Conservation (phyloP, 192 early-diverging fungal species). For the Coemansia guatemalensis region DNA sequence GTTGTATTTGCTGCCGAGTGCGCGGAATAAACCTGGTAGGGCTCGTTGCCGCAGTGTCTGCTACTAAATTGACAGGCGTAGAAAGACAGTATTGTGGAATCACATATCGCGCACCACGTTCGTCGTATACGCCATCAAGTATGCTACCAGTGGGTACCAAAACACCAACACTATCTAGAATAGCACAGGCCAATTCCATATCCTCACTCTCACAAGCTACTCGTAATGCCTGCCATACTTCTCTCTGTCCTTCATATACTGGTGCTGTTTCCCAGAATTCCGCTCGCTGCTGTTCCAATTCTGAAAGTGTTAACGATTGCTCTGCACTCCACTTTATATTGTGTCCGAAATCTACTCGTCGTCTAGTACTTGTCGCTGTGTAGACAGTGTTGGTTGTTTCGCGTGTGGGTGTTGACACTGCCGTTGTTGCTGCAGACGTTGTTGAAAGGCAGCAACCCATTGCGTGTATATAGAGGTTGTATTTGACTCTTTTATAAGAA, state of each 20-base stretch:
- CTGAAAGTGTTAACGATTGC: constrained; percentile 3
- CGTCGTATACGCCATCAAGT: constrained; percentile 78
- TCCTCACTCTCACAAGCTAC: constrained; percentile 58
- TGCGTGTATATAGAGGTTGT: not conserved
- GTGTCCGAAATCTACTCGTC: constrained; percentile 29
- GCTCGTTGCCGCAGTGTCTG: not conserved
- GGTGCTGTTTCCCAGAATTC: constrained; percentile 78
- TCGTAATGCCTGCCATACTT: constrained; percentile 78
- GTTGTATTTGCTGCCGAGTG: not conserved
- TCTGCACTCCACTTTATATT: constrained; percentile 18
- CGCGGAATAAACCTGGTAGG: not conserved
- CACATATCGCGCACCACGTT: constrained; percentile 67
- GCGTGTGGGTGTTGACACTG: not conserved
- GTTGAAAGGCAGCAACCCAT: constrained; percentile 3
- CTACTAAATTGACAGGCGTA: constrained; percentile 57
- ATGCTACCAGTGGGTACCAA: constrained; percentile 69
- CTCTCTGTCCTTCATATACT: constrained; percentile 65
- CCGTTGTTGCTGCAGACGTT: constrained; percentile 1
- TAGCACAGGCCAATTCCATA: constrained; percentile 57
- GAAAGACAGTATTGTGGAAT: constrained; percentile 69
- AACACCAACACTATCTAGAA: constrained; percentile 68
- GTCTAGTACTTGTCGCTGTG: not conserved
- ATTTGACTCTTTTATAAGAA: no score
- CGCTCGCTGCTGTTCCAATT: constrained; percentile 56
- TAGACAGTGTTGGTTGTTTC: not conserved